These are phyloP conservation scores for Nicotiana noctiflora DNA, from an alignment of 257 asterid species.

Conservation along the genomic window DNA sequence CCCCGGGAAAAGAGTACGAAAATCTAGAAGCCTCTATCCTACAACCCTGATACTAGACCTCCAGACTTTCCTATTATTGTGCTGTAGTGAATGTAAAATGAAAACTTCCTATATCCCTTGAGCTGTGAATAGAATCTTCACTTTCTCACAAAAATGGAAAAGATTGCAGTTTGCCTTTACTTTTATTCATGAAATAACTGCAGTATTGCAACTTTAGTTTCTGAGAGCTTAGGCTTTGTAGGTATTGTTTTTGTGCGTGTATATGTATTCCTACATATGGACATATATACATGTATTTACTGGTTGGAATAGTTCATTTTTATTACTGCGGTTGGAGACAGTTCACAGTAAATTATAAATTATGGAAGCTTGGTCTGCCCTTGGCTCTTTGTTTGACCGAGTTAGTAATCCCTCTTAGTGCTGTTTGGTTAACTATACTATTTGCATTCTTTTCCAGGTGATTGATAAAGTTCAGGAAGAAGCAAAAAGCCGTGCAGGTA, in stretches of 20 bases:
- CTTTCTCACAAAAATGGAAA: neutral
- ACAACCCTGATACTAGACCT: no score
- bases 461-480: conserved; percentile 68
- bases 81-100: neutral
- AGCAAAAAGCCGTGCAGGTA: conserved; percentile 52
- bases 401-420: neutral
- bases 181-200: neutral
- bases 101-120: neutral
- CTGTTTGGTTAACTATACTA: neutral
- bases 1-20: no score
- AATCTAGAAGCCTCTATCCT: no score
- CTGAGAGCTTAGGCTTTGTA: neutral
- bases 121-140: neutral
- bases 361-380: neutral
- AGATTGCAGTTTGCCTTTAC: neutral
- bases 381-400: neutral
- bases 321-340: neutral
- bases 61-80: no score
- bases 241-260: neutral
- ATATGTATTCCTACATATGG: neutral
- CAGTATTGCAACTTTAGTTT: neutral
- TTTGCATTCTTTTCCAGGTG: conserved; percentile 26
- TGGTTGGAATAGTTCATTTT: neutral
- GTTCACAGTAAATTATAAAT: neutral
- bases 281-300: neutral